phyloP scores from a whole-genome alignment of 2,329 filamentous ascomycete species.

The Monosporascus sp. region DNA sequence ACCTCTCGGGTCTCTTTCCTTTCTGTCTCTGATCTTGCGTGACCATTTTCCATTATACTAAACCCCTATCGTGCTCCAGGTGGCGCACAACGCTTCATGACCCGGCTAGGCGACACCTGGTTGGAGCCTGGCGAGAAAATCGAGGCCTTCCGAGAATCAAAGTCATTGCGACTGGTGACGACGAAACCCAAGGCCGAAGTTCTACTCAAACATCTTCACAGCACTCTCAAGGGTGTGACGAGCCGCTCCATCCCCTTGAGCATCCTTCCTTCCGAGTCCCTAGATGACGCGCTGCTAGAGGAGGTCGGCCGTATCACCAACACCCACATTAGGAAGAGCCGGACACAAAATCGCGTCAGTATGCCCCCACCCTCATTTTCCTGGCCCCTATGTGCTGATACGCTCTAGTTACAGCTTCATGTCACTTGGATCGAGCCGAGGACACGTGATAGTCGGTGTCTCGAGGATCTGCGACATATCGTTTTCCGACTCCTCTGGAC shows the following conservation, averaged over 20 bases:
- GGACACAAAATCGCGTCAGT: constrained; percentile 19
- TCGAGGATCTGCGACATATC: constrained; percentile 38
- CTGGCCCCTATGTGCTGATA: constrained; percentile 1
- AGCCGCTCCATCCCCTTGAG: constrained; percentile 18
- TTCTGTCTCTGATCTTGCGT: constrained; percentile 10
- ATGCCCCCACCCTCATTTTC: not conserved
- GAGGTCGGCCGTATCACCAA: constrained; percentile 35
- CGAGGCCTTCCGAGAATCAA: constrained; percentile 26
- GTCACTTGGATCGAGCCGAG: constrained; percentile 38
- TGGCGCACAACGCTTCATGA: constrained; percentile 31
- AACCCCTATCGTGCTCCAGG: constrained; percentile 16
- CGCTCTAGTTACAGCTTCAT: constrained; percentile 17
- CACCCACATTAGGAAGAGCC: constrained; percentile 13
- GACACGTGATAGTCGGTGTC: constrained; percentile 6
- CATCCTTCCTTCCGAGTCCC: constrained; percentile 17
- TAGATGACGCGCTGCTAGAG: constrained; percentile 24
- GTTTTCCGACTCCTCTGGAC: constrained; percentile 41
- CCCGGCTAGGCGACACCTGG: constrained; percentile 21
- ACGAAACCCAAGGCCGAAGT: constrained; percentile 30
- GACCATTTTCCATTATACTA: constrained; percentile 1
- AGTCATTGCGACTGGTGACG: constrained; percentile 30
- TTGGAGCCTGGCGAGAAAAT: constrained; percentile 33
- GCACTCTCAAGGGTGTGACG: constrained; percentile 21
- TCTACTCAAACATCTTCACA: constrained; percentile 30
- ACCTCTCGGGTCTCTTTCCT: constrained; percentile 3